Evolutionary conservation across 495 filamentous ascomycete species (phyloP).

Genomic region (Penicillium psychrofluorescens): DNA sequence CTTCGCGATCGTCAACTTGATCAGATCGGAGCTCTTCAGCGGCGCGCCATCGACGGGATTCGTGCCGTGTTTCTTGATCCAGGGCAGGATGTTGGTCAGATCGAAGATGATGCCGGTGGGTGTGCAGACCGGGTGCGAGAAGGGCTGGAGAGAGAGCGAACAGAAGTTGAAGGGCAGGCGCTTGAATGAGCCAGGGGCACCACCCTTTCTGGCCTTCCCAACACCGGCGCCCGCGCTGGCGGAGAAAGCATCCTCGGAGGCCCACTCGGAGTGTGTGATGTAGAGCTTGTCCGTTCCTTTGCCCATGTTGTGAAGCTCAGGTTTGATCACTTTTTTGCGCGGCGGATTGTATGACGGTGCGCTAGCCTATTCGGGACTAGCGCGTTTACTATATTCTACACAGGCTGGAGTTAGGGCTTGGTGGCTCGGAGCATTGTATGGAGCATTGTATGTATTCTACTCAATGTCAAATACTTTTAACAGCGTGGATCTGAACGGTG

Average conservation of each 20-base stretch:
- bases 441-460: too few species aligned
- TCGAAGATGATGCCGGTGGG: constrained; percentile 74
- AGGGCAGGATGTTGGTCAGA: constrained; percentile 77
- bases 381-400: neutral
- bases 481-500: too few species aligned
- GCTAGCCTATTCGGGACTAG: constrained; percentile 18
- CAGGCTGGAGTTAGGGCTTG: neutral
- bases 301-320: constrained; percentile 8
- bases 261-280: constrained; percentile 95
- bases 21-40: constrained; percentile 72
- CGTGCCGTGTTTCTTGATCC: constrained; percentile 87
- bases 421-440: too few species aligned
- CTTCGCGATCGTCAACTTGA: constrained; percentile 85
- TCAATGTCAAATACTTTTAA: too few species aligned
- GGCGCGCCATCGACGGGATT: constrained; percentile 82
- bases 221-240: constrained; percentile 68
- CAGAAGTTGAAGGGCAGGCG: constrained; percentile 97
- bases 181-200: constrained; percentile 62
- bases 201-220: constrained; percentile 35
- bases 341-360: constrained; percentile 3
- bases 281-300: constrained; percentile 67
- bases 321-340: neutral
- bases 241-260: constrained; percentile 78
- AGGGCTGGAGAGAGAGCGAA: constrained; percentile 89
- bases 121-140: constrained; percentile 79